phyloP scores from a whole-genome alignment of 495 filamentous ascomycete genomes.

The Penicillium paxilli region DNA sequence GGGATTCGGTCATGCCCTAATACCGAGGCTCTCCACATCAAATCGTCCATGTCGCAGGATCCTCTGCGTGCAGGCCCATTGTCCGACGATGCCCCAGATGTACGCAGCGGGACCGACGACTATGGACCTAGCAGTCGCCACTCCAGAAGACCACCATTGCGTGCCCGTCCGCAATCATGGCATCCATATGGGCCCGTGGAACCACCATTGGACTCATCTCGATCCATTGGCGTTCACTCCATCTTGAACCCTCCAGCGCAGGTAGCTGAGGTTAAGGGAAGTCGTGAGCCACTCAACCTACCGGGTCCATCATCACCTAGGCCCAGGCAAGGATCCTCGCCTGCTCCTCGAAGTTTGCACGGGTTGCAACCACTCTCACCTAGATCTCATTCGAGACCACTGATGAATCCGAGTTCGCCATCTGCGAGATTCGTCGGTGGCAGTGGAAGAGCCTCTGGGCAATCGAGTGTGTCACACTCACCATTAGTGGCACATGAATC shows the following conservation, averaged over 20 bases:
- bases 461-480: conserved; percentile 48
- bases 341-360: conserved; percentile 32
- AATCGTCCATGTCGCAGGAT: conserved; percentile 53
- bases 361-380: conserved; percentile 41
- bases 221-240: conserved; percentile 52
- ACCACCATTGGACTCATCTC: conserved; percentile 37
- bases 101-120: conserved; percentile 28
- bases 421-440: conserved; percentile 40
- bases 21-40: conserved; percentile 25
- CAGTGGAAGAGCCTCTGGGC: conserved; percentile 40
- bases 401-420: conserved; percentile 69
- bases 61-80: conserved; percentile 32
- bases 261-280: conserved; percentile 19
- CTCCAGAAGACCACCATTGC: conserved; percentile 27
- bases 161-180: conserved; percentile 38
- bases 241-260: conserved; percentile 49
- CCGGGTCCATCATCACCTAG: conserved; percentile 29
- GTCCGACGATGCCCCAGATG: conserved; percentile 30
- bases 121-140: conserved; percentile 23
- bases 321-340: conserved; percentile 34
- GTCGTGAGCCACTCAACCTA: conserved; percentile 27
- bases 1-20: conserved; percentile 48
- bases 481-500: conserved; percentile 42
- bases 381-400: conserved; percentile 45
- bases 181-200: conserved; percentile 41